Conservation (phyloP, 345 rosid genomes). For the Camelina hispida region DNA sequence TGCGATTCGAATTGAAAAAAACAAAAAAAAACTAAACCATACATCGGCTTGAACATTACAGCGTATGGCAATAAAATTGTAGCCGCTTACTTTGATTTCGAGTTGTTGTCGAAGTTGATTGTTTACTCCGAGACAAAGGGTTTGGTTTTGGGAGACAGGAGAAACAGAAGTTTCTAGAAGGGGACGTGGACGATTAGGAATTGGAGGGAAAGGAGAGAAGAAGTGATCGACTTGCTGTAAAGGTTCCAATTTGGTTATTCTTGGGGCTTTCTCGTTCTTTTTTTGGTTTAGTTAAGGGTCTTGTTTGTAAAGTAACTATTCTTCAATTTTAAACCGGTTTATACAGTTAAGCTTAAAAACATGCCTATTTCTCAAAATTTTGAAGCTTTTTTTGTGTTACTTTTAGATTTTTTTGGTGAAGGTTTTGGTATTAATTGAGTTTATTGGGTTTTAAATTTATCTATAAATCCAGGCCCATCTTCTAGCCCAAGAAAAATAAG, state of each 20-base stretch:
- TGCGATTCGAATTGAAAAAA: neutral
- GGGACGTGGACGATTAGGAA: neutral
- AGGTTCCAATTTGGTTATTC: no score
- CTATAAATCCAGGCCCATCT: no score
- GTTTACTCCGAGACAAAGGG: neutral
- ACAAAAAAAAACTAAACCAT: neutral
- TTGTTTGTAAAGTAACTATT: no score
- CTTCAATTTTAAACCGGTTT: no score
- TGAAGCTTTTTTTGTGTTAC: no score
- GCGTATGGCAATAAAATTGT: neutral
- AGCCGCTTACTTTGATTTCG: slow-evolving; percentile 2
- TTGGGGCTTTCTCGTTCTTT: neutral
- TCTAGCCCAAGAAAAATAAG: no score
- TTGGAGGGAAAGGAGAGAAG: slow-evolving; percentile 28
- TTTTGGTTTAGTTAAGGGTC: no score
- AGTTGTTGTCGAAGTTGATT: neutral
- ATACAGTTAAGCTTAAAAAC: no score
- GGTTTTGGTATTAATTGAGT: no score
- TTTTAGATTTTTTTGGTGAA: no score
- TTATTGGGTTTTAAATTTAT: no score
- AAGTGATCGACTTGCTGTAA: neutral
- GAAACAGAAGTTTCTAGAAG: neutral
- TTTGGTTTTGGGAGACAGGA: slow-evolving; percentile 8
- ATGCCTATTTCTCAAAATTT: no score
- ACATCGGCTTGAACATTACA: neutral